These are phyloP conservation scores for Corylus heterophylla DNA, from an alignment of 306 rosid species.

Conservation along the genomic window DNA sequence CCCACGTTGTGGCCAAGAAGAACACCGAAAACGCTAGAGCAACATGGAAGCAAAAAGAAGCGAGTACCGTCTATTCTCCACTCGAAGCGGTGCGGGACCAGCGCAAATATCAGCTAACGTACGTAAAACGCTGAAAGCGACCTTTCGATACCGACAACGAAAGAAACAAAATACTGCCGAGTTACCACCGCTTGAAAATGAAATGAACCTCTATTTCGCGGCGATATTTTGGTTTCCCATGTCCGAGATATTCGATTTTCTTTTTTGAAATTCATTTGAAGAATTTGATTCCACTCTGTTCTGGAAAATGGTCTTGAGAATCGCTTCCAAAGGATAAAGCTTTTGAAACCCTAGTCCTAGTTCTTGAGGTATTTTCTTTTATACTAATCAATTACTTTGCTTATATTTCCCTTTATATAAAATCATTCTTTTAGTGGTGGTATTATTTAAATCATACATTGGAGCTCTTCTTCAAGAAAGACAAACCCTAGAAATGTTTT, in stretches of 20 bases:
- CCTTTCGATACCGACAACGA: slow-evolving; percentile 18
- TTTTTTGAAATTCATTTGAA: slow-evolving; percentile 11
- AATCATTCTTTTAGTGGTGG: slow-evolving; percentile 15
- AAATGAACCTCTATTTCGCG: neutral
- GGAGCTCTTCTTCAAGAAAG: slow-evolving; percentile 16
- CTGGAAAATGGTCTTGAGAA: slow-evolving; percentile 14
- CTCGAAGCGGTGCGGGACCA: neutral
- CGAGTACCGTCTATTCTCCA: neutral
- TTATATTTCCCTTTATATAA: neutral
- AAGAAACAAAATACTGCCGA: slow-evolving; percentile 10
- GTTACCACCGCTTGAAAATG: slow-evolving; percentile 11
- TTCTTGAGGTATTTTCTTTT: slow-evolving; percentile 42
- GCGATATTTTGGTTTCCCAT: neutral
- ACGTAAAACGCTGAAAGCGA: slow-evolving; percentile 8
- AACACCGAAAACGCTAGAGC: no score
- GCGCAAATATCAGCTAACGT: neutral
- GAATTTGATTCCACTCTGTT: slow-evolving; percentile 23
- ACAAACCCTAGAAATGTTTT: slow-evolving; percentile 44
- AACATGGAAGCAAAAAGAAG: neutral
- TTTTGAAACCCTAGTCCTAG: slow-evolving; percentile 37
- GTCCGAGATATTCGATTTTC: slow-evolving; percentile 13
- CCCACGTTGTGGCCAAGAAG: no score
- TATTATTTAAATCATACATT: slow-evolving; percentile 23
- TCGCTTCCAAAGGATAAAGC: slow-evolving; percentile 27
- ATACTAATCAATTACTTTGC: neutral